Conservation (phyloP, 306 rosid species). For the Senna siamea region DNA sequence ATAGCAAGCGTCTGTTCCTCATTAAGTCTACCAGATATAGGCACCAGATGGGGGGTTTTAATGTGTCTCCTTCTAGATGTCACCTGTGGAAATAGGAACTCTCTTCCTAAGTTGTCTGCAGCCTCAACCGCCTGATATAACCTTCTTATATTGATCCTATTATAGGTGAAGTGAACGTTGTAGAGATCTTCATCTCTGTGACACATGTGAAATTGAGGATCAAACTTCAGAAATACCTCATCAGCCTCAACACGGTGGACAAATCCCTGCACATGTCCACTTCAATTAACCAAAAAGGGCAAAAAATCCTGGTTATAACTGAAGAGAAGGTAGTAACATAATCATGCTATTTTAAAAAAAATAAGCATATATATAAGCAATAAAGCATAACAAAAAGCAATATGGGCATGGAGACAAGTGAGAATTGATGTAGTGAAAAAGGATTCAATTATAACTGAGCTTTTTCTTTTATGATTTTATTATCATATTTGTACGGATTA, state of each 20-base stretch:
- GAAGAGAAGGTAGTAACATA: neutral
- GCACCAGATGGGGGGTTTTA: conserved; percentile 40
- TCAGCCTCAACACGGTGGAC: conserved; percentile 69
- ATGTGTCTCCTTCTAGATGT: conserved; percentile 46
- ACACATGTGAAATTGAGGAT: conserved; percentile 42
- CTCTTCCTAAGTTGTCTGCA: conserved; percentile 41
- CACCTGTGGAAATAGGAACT: conserved; percentile 59
- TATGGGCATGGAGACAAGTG: neutral
- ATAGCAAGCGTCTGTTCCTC: conserved; percentile 54
- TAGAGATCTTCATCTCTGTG: conserved; percentile 50
- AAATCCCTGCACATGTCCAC: conserved; percentile 52
- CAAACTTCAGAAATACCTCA: conserved; percentile 57
- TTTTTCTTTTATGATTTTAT: neutral
- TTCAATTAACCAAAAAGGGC: conserved; percentile 4
- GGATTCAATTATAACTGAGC: neutral
- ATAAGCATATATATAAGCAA: neutral
- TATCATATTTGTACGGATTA: neutral
- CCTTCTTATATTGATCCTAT: conserved; percentile 59
- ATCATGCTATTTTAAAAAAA: neutral
- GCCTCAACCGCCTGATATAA: conserved; percentile 62
- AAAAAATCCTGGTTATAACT: neutral
- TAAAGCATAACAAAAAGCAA: conserved; percentile 19
- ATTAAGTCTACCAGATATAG: conserved; percentile 50
- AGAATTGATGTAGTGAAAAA: neutral
- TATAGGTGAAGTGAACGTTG: conserved; percentile 55